Base-by-base conservation (phyloP, 2,329 filamentous ascomycete genomes). In the Epichloe bromicola region DNA sequence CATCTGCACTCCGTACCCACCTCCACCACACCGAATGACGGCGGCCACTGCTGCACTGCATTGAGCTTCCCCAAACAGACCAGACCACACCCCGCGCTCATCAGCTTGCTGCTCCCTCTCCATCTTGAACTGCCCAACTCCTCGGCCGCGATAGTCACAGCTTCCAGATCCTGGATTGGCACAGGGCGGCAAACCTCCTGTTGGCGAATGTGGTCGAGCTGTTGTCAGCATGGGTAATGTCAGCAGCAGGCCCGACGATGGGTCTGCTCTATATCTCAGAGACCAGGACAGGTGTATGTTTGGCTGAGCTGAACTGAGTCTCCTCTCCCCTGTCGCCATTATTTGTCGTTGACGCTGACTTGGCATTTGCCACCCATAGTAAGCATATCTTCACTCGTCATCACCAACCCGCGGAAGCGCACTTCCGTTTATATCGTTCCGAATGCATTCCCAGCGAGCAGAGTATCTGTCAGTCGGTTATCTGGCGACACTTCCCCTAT, bases 221-320 rank as follows among this genome's bases (percentile, higher is more conserved):
- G 45, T 51, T 46, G 48, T 67, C 71, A 78, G 70, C 67, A 98
- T 98, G 93, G 93, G 93, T 65, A 89, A 86, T 74, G 83, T 96
- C 70, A 84, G 82, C 68, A 96, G 90, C 75, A 86, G 83, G 70
- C 82, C 84, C 62, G 90, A 95, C 61, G 90, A 96, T 63, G 86
- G 82, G 65, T 78, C 81, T 60, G 71, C 80, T 61, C 74, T 97
- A 66, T 94, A 86, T 67, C 75, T 97, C 65, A 85, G 86, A 72
- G 93, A 98, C 67, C 93, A 95, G 75, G 87, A 80, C 67, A 83
- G 89, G 77, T 82, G 93, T 97, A 77, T 65, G 85, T 73, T 42
- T 43, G 20, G 5, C 39, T 33, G 6, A 19, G 42, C 49, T 34
- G 12, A 26, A 5, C 19, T 14, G n/a, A 61, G 26, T 34, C n/a